These are phyloP conservation scores for Talaromyces sp. DNA, from an alignment of 2,329 filamentous ascomycete genomes.

Conservation along the genomic window DNA sequence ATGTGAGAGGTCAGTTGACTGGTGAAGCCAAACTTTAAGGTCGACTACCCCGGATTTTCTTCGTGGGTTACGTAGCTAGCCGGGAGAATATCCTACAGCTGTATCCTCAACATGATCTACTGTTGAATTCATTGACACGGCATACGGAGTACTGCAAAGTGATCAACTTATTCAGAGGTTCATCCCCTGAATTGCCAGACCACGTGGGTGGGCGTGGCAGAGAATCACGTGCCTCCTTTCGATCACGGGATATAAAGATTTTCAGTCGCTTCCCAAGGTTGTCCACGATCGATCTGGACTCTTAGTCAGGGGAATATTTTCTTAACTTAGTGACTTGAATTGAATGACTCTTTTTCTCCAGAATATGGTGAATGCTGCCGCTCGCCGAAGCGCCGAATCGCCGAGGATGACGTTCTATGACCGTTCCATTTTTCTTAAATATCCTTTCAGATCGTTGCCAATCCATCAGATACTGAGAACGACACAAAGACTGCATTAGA, in stretches of 20 bases:
- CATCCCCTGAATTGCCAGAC: not conserved
- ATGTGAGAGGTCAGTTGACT: not conserved
- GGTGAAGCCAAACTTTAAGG: not conserved
- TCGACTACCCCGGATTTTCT: constrained; percentile 3
- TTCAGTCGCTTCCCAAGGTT: not conserved
- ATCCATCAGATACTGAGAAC: no score
- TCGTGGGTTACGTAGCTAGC: constrained; percentile 1
- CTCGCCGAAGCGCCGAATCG: not conserved
- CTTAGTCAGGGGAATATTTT: no score
- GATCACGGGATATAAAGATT: constrained; percentile 4
- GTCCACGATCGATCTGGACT: not conserved
- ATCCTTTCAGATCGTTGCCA: no score
- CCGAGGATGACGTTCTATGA: not conserved
- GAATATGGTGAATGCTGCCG: not conserved
- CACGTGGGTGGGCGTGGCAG: not conserved
- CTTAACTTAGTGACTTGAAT: no score
- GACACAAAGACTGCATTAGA: no score
- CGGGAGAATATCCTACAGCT: no score
- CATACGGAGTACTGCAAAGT: no score
- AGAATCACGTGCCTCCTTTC: not conserved
- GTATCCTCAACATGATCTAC: no score
- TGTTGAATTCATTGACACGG: no score
- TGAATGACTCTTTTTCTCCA: no score
- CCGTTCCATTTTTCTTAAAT: no score
- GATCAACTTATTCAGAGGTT: not conserved